phyloP scores from a whole-genome alignment of 805 yeast genomes.

The Isabelozyma pseudorhagii region DNA sequence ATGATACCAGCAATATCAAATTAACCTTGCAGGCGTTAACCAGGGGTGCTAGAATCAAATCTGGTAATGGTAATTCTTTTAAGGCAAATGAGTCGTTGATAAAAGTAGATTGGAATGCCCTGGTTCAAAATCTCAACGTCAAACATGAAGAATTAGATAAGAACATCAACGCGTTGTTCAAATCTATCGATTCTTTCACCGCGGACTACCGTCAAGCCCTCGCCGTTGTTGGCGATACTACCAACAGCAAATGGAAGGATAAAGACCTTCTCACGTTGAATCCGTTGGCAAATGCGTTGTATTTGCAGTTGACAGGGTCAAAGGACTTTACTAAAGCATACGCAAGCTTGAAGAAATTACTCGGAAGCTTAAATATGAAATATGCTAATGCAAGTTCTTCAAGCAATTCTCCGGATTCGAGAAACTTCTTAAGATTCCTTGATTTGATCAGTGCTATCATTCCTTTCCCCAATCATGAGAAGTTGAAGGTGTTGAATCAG shows the following conservation, averaged over 20 bases:
- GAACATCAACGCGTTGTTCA: slow-evolving; percentile 21
- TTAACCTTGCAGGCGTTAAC: slow-evolving; percentile 49
- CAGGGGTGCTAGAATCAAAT: slow-evolving; percentile 30
- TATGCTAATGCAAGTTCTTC: slow-evolving; percentile 7
- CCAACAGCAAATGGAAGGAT: slow-evolving; percentile 8
- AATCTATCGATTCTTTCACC: slow-evolving; percentile 37
- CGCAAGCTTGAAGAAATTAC: slow-evolving; percentile 34
- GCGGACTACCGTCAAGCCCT: slow-evolving; percentile 35
- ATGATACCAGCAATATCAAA: slow-evolving; percentile 40
- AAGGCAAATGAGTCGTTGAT: slow-evolving; percentile 24
- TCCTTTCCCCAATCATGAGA: slow-evolving; percentile 47
- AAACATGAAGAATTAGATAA: slow-evolving; percentile 16
- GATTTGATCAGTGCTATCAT: slow-evolving; percentile 51
- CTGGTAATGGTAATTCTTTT: not conserved
- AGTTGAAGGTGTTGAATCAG: slow-evolving; percentile 35
- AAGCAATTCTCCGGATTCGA: slow-evolving; percentile 16
- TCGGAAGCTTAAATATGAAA: slow-evolving; percentile 17
- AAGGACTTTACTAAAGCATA: slow-evolving; percentile 46
- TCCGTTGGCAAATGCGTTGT: slow-evolving; percentile 60
- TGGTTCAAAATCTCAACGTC: slow-evolving; percentile 12
- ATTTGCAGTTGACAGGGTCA: slow-evolving; percentile 49
- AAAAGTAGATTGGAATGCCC: slow-evolving; percentile 20
- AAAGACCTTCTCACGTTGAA: slow-evolving; percentile 45
- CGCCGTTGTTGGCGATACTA: slow-evolving; percentile 4
- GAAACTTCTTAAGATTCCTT: slow-evolving; percentile 25